These are phyloP conservation scores for Pseudogymnoascus sp. DNA, from an alignment of 2,329 filamentous ascomycete species.

Conservation along the genomic window DNA sequence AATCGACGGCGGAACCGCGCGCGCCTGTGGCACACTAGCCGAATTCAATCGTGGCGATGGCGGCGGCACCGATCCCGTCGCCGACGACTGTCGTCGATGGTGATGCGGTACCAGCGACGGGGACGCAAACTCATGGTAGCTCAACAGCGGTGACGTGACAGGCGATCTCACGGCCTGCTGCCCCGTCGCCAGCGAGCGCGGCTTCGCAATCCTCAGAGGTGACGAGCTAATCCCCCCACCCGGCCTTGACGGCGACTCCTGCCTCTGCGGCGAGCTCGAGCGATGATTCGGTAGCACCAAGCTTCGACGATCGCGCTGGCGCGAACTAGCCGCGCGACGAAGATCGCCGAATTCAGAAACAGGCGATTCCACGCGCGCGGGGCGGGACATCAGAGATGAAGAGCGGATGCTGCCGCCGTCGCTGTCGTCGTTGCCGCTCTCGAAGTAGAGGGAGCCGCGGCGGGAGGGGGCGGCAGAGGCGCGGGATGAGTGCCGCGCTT, in stretches of 20 bases:
- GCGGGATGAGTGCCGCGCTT: conserved; percentile 21
- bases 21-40: conserved; percentile 70
- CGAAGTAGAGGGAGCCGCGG: conserved; percentile 69
- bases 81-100: conserved; percentile 85
- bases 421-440: conserved; percentile 76
- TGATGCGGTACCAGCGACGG: conserved; percentile 59
- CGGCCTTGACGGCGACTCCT: conserved; percentile 75
- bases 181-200: conserved; percentile 53
- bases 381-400: conserved; percentile 62
- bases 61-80: conserved; percentile 63
- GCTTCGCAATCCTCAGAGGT: conserved; percentile 77
- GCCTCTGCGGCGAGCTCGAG: conserved; percentile 70
- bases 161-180: conserved; percentile 71
- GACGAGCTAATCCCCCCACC: conserved; percentile 61
- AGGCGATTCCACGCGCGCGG: conserved; percentile 36
- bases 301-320: conserved; percentile 80
- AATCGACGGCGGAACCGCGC: conserved; percentile 88
- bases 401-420: conserved; percentile 77
- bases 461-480: conserved; percentile 51
- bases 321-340: conserved; percentile 66
- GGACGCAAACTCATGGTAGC: conserved; percentile 67
- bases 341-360: conserved; percentile 81
- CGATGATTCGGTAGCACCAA: conserved; percentile 63
- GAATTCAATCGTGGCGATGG: conserved; percentile 76
- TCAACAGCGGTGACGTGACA: conserved; percentile 80